Percentiles rank a stretch among this genome's conserved stretches.
phyloP scores from a whole-genome alignment of 208 protist species.

The Giardia duodenalis region DNA sequence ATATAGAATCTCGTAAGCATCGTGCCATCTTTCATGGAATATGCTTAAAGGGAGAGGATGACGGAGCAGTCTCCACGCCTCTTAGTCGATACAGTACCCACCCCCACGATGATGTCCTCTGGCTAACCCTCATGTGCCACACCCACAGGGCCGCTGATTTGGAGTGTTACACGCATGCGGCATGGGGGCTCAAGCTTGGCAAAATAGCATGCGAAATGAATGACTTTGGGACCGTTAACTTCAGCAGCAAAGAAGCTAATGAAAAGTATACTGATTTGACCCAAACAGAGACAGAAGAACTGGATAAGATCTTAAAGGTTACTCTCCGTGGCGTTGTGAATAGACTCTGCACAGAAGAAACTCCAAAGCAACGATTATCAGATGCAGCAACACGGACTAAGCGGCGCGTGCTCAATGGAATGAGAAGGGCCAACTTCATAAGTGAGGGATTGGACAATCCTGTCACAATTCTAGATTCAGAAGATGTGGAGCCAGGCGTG shows the following conservation, averaged over 20 bases:
- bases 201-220: background rate
- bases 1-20: background rate
- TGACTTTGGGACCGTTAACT: background rate
- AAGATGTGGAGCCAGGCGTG: background rate
- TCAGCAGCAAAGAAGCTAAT: background rate
- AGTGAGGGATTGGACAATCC: background rate
- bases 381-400: background rate
- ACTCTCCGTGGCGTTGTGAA: background rate
- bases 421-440: background rate
- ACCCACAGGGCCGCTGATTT: background rate
- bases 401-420: background rate
- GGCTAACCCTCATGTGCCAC: slow-evolving; percentile 15
- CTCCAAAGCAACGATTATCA: background rate
- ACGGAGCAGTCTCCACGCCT: background rate
- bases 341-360: background rate
- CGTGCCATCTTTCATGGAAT: slow-evolving; percentile 21
- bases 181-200: background rate
- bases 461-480: background rate
- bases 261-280: background rate
- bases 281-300: background rate
- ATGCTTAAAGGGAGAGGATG: background rate
- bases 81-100: background rate
- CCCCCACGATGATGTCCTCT: background rate
- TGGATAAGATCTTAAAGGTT: background rate
- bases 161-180: background rate